Evolutionary conservation across 129 eudicot genomes (phyloP).

Genomic region (Glebionis coronaria): DNA sequence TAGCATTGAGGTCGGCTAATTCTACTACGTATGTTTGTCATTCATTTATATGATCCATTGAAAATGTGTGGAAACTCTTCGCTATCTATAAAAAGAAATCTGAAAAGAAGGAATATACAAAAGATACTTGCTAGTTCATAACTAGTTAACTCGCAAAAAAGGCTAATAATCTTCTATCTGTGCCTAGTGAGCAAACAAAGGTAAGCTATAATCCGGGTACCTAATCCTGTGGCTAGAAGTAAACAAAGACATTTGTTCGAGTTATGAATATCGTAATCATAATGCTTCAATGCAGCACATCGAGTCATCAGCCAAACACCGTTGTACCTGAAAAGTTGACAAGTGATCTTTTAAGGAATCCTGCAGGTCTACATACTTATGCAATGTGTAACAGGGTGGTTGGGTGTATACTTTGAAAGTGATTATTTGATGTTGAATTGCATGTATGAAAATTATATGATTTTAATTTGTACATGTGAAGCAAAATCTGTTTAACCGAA

Average conservation of each 20-base stretch:
- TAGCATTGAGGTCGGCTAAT: constrained; percentile 17
- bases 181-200: constrained; percentile 43
- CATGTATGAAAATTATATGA: too few species aligned
- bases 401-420: not conserved
- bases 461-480: too few species aligned
- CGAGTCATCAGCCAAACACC: constrained; percentile 91
- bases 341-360: not conserved
- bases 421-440: not conserved
- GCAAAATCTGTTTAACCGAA: too few species aligned
- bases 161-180: constrained; percentile 5
- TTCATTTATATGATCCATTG: not conserved
- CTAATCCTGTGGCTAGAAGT: constrained; percentile 44
- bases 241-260: constrained; percentile 40
- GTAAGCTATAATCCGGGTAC: constrained; percentile 60
- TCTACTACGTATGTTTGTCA: not conserved
- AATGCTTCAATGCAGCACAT: constrained; percentile 58
- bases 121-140: not conserved
- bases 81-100: not conserved
- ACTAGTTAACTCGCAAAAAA: not conserved
- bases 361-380: not conserved
- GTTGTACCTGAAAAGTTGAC: constrained; percentile 43
- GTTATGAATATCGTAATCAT: constrained; percentile 48
- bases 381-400: not conserved
- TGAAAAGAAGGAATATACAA: not conserved
- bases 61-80: not conserved